phyloP scores from a whole-genome alignment of 768 basidiomycete genomes.

The Lentinula detonsa region DNA sequence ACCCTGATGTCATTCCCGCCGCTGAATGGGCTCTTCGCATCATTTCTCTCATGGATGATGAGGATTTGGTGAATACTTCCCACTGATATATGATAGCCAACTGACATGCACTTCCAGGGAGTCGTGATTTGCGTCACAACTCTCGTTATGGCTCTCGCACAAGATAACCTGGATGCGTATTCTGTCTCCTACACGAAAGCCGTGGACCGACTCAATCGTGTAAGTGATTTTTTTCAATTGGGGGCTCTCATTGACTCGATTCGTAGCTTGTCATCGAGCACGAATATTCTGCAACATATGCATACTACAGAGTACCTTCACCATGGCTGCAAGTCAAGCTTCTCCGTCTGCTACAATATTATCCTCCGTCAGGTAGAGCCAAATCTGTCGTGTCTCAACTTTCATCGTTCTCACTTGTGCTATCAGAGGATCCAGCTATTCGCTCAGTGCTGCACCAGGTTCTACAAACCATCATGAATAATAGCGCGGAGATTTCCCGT shows the following conservation, averaged over 20 bases:
- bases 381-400: not conserved
- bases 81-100: slow-evolving; percentile 1
- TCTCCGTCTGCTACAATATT: slow-evolving; percentile 88
- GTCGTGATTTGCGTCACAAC: slow-evolving; percentile 94
- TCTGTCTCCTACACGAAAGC: slow-evolving; percentile 93
- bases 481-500: slow-evolving; percentile 81
- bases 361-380: slow-evolving; percentile 82
- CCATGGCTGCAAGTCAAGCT: slow-evolving; percentile 98
- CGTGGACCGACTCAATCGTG: slow-evolving; percentile 81
- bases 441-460: slow-evolving; percentile 74
- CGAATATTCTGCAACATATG: slow-evolving; percentile 83
- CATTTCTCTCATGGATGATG: slow-evolving; percentile 93
- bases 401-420: not conserved
- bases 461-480: slow-evolving; percentile 86
- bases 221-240: slow-evolving; percentile 26
- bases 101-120: slow-evolving; percentile 45
- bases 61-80: slow-evolving; percentile 57
- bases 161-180: slow-evolving; percentile 88
- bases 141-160: slow-evolving; percentile 88
- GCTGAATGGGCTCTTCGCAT: slow-evolving; percentile 95
- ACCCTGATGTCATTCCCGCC: slow-evolving; percentile 89
- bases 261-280: slow-evolving; percentile 82
- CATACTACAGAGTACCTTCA: slow-evolving; percentile 96
- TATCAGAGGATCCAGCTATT: slow-evolving; percentile 76
- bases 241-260: not conserved